These are phyloP conservation scores for Lactifluus pinguis DNA, from an alignment of 768 basidiomycete species.

Conservation along the genomic window DNA sequence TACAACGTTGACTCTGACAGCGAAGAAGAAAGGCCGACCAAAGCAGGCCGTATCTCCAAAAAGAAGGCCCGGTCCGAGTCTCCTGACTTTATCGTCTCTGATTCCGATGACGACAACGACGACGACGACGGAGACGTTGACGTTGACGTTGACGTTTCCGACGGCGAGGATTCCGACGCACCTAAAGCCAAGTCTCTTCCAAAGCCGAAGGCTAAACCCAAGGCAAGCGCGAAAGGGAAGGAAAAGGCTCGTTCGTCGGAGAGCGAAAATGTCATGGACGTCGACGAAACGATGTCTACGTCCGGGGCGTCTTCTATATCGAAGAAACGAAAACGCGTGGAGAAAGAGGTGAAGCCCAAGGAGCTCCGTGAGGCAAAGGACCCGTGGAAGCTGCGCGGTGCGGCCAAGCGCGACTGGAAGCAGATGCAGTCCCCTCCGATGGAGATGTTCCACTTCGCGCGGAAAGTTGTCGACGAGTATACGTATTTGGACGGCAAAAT, in stretches of 20 bases:
- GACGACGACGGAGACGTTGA: conserved; percentile 26
- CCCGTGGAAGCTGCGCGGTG: conserved; percentile 64
- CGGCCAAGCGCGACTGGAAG: conserved; percentile 65
- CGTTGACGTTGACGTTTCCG: conserved; percentile 15
- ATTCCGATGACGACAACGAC: conserved; percentile 27
- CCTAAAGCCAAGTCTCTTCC: conserved; percentile 27
- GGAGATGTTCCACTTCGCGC: conserved; percentile 88
- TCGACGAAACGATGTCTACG: conserved; percentile 38
- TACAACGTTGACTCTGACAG: conserved; percentile 10
- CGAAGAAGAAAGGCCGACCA: conserved; percentile 11
- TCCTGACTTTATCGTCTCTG: conserved; percentile 24
- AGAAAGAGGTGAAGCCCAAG: conserved; percentile 26
- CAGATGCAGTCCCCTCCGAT: conserved; percentile 76
- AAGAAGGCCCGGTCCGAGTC: conserved; percentile 18
- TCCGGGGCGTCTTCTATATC: conserved; percentile 29
- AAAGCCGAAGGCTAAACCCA: conserved; percentile 21
- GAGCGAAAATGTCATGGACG: conserved; percentile 45
- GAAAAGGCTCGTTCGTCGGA: conserved; percentile 21
- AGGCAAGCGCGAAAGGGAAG: conserved; percentile 22
- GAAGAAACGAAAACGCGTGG: conserved; percentile 36
- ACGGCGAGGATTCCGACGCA: conserved; percentile 31
- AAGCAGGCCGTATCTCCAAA: conserved; percentile 15
- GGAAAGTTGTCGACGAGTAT: conserved; percentile 89
- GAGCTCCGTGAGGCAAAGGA: conserved; percentile 46
- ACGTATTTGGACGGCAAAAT: conserved; percentile 81